phyloP scores from a whole-genome alignment of 768 basidiomycete species.

The Cystobasidium ongulense region DNA sequence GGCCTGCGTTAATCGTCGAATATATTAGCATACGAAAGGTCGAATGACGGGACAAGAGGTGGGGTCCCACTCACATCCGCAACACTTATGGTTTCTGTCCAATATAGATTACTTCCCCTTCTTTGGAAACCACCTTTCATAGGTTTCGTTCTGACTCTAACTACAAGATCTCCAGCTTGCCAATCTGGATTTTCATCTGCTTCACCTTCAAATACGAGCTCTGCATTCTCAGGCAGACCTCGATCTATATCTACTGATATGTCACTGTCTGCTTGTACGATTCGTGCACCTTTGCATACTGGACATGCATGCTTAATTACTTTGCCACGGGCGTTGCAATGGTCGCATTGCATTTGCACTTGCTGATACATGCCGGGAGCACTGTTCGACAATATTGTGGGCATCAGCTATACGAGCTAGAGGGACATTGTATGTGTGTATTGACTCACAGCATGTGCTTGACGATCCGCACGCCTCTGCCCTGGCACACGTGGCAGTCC shows the following conservation, averaged over 20 bases:
- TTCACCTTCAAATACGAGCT: conserved; percentile 91
- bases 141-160: conserved; percentile 70
- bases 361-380: conserved; percentile 40
- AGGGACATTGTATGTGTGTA: conserved; percentile 49
- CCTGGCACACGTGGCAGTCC: conserved; percentile 72
- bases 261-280: conserved; percentile 52
- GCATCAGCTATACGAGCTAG: conserved; percentile 46
- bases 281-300: conserved; percentile 59
- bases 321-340: conserved; percentile 74
- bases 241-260: conserved; percentile 76
- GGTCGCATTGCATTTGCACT: conserved; percentile 47
- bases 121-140: conserved; percentile 73
- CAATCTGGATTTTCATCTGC: conserved; percentile 92
- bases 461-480: conserved; percentile 71
- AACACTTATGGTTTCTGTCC: conserved; percentile 80
- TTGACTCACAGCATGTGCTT: conserved; percentile 65
- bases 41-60: no score
- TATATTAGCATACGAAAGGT: no score
- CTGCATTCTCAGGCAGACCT: conserved; percentile 87
- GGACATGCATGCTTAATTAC: conserved; percentile 69
- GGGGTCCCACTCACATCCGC: conserved; percentile 61
- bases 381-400: conserved; percentile 54
- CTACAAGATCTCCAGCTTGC: conserved; percentile 87
- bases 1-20: no score
- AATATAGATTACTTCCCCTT: conserved; percentile 84